Base-by-base conservation (phyloP, 345 rosid genomes). In the Eucalyptus caleyi region DNA sequence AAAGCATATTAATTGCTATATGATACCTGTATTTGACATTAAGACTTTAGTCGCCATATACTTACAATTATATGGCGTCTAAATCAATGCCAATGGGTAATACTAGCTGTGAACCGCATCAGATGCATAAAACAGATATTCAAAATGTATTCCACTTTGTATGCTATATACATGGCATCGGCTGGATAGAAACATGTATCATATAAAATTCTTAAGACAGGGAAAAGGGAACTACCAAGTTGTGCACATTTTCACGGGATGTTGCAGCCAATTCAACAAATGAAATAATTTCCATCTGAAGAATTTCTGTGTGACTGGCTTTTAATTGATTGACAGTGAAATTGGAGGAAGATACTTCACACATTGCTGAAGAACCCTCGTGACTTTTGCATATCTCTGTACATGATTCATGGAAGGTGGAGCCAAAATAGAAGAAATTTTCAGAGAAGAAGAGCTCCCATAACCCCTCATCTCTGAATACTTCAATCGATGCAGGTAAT, bases 361-460 rank as follows among this genome's bases (percentile, higher is more conserved):
- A 90, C 89, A 88, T 91, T 90, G 85, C 89, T 24, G 62, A 34
- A 77, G 89, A 87, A 44, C 86, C 91, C 87, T 91, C 92, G 23
- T 86, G 5, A 88, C 50, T 87, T 86, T 44, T 49, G 87, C 86
- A 88, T 90, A 80, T 30, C 81, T 92, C 96, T 90, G 80, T 90
- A 87, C 89, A 82, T 77, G 91, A 87, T 88, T 92, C 94, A 88
- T 91, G 95, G 69, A 91, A 92, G 87, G 91, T 54, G 10, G 92
- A 88, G 62, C 90, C 93, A 88, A 92, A 94, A 92, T 95, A 94
- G 93, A 95, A 95, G 90, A 95, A 93, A 60, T 94, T 92, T 90
- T 96, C 96, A 34, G 97, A 96, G 93, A 96, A 96, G 72, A 96
- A 89, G 90, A 96, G 96, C 87, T 96, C 96, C 97, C 97, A 96